These are phyloP conservation scores for Mortierella sp. DNA, from an alignment of 371 early-diverging fungal species.

Conservation along the genomic window DNA sequence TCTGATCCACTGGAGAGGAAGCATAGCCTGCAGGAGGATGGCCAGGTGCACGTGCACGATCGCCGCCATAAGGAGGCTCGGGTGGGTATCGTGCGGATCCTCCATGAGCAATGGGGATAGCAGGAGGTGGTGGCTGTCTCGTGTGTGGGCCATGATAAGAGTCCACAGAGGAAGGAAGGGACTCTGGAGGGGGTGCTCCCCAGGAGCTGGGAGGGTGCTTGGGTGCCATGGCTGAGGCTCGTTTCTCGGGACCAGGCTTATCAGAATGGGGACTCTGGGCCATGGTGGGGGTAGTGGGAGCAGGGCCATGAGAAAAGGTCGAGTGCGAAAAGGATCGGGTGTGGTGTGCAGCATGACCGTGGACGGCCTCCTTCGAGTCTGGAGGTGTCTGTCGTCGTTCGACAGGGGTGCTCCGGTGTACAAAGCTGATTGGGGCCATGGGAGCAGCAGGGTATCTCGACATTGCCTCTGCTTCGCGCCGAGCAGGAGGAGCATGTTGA, in stretches of 20 bases:
- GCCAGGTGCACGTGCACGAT: background rate
- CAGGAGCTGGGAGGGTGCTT: background rate
- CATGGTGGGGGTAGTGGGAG: slow-evolving; percentile 3
- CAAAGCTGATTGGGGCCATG: slow-evolving; percentile 35
- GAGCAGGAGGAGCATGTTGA: background rate
- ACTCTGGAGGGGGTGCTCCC: background rate
- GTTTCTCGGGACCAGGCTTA: too few species aligned
- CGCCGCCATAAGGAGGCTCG: background rate
- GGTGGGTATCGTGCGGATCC: background rate
- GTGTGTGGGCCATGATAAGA: slow-evolving; percentile 10
- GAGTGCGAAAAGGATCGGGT: slow-evolving; percentile 29
- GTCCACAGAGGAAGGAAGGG: background rate
- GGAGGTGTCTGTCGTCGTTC: slow-evolving; percentile 18
- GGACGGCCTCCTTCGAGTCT: slow-evolving; percentile 9
- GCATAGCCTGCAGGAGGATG: slow-evolving; percentile 23
- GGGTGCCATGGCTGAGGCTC: too few species aligned
- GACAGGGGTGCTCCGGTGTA: slow-evolving; percentile 16
- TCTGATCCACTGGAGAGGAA: slow-evolving; percentile 16
- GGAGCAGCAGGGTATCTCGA: slow-evolving; percentile 12
- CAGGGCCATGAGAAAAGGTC: slow-evolving; percentile 13
- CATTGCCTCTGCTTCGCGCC: slow-evolving; percentile 3
- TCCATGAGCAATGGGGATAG: background rate
- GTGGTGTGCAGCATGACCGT: slow-evolving; percentile 18
- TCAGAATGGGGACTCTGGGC: background rate
- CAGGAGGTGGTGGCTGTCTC: background rate